Base-by-base conservation (phyloP, 2,329 filamentous ascomycete genomes). In the Sporothrix inflata region DNA sequence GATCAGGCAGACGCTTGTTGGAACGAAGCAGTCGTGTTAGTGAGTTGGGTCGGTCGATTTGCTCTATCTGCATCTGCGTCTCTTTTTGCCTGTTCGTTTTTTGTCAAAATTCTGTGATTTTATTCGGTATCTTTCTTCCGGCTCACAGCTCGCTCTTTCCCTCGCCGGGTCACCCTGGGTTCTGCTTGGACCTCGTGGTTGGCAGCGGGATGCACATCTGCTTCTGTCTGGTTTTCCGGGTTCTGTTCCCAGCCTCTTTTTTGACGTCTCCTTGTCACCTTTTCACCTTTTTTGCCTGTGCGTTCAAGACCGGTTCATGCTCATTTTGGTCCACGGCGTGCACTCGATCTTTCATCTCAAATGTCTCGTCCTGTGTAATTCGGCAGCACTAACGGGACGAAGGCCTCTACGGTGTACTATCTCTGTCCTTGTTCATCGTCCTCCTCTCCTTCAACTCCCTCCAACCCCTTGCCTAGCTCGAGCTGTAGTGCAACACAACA, bases 401-500 rank as follows among this genome's bases (percentile, higher is more conserved):
- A 65, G 38, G 30, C 30, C 30, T 34, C 30, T 3, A 34, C 30
- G 3, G 30, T n/a, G n/a, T n/a, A 34, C 30, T n/a, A n/a, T n/a
- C n/a, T n/a, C n/a, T n/a, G n/a, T n/a, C n/a, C n/a, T n/a, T n/a
- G n/a, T n/a, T n/a, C n/a, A n/a, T n/a, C n/a, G n/a, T n/a, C n/a
- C n/a, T n/a, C n/a, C n/a, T n/a, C n/a, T n/a, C n/a, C n/a, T n/a
- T n/a, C n/a, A n/a, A n/a, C n/a, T n/a, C n/a, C n/a, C 27, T 30
- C 65, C 47, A 38, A 21, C 63, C 65, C 45, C 65, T 53, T 68
- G 47, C 60, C 60, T 27, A 65, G 60, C 60, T 68, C 21, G 16
- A 49, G 24, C 66, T 68, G 65, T 40, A n/a, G n/a, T 70, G 68
- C 40, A 70, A 68, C 49, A 68, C 61, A n/a, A 2, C 61, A 68